A percentile compares a stretch with the other conserved stretches of the same genome.
phyloP scores from a whole-genome alignment of 345 rosid species.

The Lepidium sativum region DNA sequence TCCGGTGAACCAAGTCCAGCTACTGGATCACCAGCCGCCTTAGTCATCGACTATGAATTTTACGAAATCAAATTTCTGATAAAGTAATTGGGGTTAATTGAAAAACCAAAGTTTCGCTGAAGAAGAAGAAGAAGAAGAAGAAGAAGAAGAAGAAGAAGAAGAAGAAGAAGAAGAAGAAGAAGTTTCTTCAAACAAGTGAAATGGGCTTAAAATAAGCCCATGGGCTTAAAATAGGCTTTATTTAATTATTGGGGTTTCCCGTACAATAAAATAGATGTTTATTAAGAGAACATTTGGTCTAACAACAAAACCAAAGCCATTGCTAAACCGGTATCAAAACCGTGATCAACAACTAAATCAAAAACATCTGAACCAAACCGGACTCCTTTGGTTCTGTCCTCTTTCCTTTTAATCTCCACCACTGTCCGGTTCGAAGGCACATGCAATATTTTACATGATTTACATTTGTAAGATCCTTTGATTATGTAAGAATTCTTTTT shows the following conservation, averaged over 20 bases:
- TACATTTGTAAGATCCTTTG: conserved; percentile 58
- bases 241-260: too few relatives aligned
- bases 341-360: conserved; percentile 43
- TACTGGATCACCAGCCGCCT: conserved; percentile 19
- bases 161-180: too few relatives aligned
- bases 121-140: too few relatives aligned
- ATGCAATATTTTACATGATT: conserved; percentile 64
- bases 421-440: conserved; percentile 38
- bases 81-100: background rate
- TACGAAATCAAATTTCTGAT: too few relatives aligned
- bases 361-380: conserved; percentile 69
- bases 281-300: conserved; percentile 70
- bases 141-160: too few relatives aligned
- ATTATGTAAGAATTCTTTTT: conserved; percentile 39
- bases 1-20: conserved; percentile 1
- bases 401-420: conserved; percentile 72
- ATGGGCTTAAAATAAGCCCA: too few relatives aligned
- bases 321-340: conserved; percentile 55
- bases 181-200: too few relatives aligned
- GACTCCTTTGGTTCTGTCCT: conserved; percentile 33
- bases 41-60: conserved; percentile 29
- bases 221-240: too few relatives aligned
- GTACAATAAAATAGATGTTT: conserved; percentile 12
- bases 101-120: background rate
- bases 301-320: conserved; percentile 70